Evolutionary conservation across 2,329 filamentous ascomycete species (phyloP).

Genomic region (Huntiella decipiens): DNA sequence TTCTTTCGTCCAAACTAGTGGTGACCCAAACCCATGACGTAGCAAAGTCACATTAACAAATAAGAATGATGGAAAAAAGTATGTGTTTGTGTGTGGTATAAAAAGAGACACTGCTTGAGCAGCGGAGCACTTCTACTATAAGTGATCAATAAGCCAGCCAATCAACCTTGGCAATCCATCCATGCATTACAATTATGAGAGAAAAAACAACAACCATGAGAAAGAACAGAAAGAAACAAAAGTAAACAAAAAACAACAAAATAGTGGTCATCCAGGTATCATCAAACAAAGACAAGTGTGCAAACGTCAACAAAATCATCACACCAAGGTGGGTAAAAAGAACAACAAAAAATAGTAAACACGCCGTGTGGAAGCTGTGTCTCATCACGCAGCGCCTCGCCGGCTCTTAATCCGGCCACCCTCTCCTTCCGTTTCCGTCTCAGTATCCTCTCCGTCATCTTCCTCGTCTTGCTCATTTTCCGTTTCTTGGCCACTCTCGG

Average conservation of each 20-base stretch:
- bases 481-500: constrained; percentile 7
- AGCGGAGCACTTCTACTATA: too few relatives aligned
- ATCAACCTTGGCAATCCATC: too few relatives aligned
- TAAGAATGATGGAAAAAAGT: too few relatives aligned
- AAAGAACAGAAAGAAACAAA: neutral
- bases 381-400: neutral
- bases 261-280: constrained; percentile 4
- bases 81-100: neutral
- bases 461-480: constrained; percentile 15
- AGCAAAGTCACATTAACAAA: too few relatives aligned
- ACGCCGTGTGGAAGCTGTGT: neutral
- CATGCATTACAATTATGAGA: too few relatives aligned
- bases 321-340: neutral
- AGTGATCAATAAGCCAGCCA: too few relatives aligned
- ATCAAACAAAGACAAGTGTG: constrained; percentile 1
- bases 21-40: too few relatives aligned
- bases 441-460: constrained; percentile 15
- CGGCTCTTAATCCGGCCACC: neutral
- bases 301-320: neutral
- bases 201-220: neutral
- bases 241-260: neutral
- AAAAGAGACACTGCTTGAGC: neutral
- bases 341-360: constrained; percentile 3
- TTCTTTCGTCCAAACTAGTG: too few relatives aligned
- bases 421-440: constrained; percentile 8